These are phyloP conservation scores for Globisporangium heterothallicum DNA, from an alignment of 352 stramenopile species.

Conservation along the genomic window DNA sequence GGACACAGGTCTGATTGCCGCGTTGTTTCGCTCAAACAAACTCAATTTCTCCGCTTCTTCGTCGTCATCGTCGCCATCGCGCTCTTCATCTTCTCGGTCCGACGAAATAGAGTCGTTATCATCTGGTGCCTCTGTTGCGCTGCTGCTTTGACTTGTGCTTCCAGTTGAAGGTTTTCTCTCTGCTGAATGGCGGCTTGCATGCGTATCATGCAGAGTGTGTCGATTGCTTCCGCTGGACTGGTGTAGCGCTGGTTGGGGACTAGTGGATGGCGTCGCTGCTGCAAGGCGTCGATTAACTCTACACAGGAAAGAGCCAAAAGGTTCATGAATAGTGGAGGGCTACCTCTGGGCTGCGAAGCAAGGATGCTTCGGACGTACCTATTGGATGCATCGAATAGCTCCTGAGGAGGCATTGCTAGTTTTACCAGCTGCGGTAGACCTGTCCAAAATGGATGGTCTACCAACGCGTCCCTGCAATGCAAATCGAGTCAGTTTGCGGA, in stretches of 20 bases:
- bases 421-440: conserved; percentile 20
- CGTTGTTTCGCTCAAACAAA: background rate
- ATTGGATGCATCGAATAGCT: conserved; percentile 38
- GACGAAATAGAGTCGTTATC: background rate
- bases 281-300: background rate
- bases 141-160: conserved; percentile 9
- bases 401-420: conserved; percentile 49
- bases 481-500: conserved; percentile 4
- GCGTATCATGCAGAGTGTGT: background rate
- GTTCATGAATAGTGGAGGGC: background rate
- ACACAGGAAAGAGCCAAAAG: background rate
- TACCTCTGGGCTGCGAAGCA: background rate
- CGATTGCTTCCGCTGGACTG: background rate
- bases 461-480: conserved; percentile 43
- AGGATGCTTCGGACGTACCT: conserved; percentile 2
- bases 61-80: conserved; percentile 5
- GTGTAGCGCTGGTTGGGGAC: background rate
- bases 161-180: background rate
- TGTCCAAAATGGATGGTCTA: conserved; percentile 70
- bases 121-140: conserved; percentile 14
- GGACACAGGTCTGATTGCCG: conserved; percentile 15
- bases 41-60: background rate
- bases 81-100: background rate
- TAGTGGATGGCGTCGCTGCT: background rate
- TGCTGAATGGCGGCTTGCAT: background rate